Percentiles rank a stretch among this genome's conserved stretches.
Evolutionary conservation across 345 rosid genomes (phyloP).

Genomic region (Eucalyptus erythrocorys): DNA sequence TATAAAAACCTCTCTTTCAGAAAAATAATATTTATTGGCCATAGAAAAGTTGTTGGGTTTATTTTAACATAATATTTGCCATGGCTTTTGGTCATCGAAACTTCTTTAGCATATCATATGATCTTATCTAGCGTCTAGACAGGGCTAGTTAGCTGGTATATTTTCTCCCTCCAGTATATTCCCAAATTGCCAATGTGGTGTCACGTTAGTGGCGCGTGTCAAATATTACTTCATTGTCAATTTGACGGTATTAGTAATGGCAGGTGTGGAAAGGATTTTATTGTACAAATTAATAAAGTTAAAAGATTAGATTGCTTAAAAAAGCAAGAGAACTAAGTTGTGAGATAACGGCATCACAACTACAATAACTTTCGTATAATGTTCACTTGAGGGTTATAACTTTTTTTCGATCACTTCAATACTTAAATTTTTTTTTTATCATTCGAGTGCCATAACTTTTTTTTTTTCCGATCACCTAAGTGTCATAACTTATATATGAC

Average conservation of each 20-base stretch:
- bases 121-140: background rate
- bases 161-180: background rate
- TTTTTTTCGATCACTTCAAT: too few species aligned
- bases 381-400: too few species aligned
- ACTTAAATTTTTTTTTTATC: too few species aligned
- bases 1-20: background rate
- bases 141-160: background rate
- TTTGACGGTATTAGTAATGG: background rate
- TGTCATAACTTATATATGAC: too few species aligned
- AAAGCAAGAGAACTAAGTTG: background rate
- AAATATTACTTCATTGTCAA: background rate
- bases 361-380: background rate
- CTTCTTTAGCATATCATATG: background rate
- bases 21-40: background rate
- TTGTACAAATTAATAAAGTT: background rate
- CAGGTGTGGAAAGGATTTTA: background rate
- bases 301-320: background rate
- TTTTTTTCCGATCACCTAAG: too few species aligned
- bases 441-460: too few species aligned
- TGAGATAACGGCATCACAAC: rapidly evolving
- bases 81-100: background rate
- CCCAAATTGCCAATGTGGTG: background rate
- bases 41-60: background rate
- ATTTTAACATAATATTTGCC: background rate
- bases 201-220: background rate